Conservation (phyloP, 2,329 filamentous ascomycete species). For the Trichoderma koningii region DNA sequence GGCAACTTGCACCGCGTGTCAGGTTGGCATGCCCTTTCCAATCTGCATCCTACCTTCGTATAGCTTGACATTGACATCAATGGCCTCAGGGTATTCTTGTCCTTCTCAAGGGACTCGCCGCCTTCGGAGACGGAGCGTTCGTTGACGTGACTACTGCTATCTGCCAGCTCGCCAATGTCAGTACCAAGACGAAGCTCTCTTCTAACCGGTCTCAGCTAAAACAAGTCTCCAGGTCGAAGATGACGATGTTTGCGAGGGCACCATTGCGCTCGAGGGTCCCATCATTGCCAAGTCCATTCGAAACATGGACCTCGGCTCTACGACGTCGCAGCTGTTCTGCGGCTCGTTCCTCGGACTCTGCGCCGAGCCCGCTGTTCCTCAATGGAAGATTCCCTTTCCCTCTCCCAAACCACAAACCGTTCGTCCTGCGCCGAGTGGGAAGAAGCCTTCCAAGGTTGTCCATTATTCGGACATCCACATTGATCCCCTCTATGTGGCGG, state of each 20-base stretch:
- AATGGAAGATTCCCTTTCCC: constrained; percentile 49
- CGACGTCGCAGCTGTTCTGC: constrained; percentile 55
- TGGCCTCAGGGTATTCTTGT: constrained; percentile 32
- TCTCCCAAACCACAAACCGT: constrained; percentile 42
- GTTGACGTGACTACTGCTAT: constrained; percentile 38
- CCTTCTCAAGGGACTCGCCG: constrained; percentile 48
- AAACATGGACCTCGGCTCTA: constrained; percentile 50
- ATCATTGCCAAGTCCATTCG: constrained; percentile 54
- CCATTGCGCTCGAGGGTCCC: constrained; percentile 54
- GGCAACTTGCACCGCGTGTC: constrained; percentile 34
- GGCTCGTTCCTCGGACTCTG: constrained; percentile 57
- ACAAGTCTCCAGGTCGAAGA: constrained; percentile 47
- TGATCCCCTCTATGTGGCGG: constrained; percentile 56
- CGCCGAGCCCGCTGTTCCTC: constrained; percentile 48
- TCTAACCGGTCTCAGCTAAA: not conserved
- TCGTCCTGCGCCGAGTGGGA: constrained; percentile 47
- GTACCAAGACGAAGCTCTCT: constrained; percentile 28
- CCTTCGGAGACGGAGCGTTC: constrained; percentile 47
- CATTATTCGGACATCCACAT: constrained; percentile 64
- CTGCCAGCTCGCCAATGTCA: constrained; percentile 38
- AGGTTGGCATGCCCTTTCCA: constrained; percentile 30
- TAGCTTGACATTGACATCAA: not conserved
- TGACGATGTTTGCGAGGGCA: constrained; percentile 57
- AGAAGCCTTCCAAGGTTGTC: constrained; percentile 54
- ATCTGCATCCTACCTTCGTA: too few species aligned